Conservation (phyloP, 2,329 filamentous ascomycete species). For the Penicillium sp. region DNA sequence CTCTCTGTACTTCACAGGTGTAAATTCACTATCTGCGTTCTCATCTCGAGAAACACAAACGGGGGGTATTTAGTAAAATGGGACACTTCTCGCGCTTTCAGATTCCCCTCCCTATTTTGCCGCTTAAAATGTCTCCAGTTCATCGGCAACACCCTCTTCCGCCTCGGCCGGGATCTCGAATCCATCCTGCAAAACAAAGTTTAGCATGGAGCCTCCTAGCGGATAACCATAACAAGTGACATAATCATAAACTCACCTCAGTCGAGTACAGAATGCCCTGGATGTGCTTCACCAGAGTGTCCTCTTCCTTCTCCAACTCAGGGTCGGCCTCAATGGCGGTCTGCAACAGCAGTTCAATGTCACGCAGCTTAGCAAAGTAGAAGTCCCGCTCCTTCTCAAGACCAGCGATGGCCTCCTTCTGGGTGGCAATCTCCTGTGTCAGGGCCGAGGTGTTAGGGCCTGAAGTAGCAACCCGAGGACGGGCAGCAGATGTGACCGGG, state of each 20-base stretch:
- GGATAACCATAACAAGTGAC: background rate
- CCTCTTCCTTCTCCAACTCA: constrained; percentile 90
- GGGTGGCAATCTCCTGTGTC: constrained; percentile 78
- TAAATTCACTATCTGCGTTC: background rate
- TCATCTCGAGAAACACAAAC: constrained; percentile 3
- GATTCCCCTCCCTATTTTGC: background rate
- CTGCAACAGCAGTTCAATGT: constrained; percentile 94
- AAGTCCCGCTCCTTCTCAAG: constrained; percentile 97
- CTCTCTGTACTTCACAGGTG: background rate
- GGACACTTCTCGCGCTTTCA: constrained; percentile 10
- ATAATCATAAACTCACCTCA: constrained; percentile 56
- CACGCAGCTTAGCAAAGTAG: constrained; percentile 97
- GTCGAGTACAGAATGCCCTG: constrained; percentile 97
- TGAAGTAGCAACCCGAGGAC: constrained; percentile 46
- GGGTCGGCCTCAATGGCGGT: constrained; percentile 90
- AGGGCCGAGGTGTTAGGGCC: constrained; percentile 67
- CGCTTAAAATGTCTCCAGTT: constrained; percentile 42
- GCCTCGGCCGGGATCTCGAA: constrained; percentile 77
- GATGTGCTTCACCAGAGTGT: constrained; percentile 90
- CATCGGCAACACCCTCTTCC: constrained; percentile 58
- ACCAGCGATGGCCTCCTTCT: constrained; percentile 94
- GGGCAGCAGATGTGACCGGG: constrained; percentile 56
- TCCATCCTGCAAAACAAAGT: constrained; percentile 37
- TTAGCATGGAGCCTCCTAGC: background rate
- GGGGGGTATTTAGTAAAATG: constrained; percentile 25